Percentiles rank a stretch among this genome's conserved stretches.
phyloP scores from a whole-genome alignment of 1,139 yeast species.

The Suhomyces wounanorum region DNA sequence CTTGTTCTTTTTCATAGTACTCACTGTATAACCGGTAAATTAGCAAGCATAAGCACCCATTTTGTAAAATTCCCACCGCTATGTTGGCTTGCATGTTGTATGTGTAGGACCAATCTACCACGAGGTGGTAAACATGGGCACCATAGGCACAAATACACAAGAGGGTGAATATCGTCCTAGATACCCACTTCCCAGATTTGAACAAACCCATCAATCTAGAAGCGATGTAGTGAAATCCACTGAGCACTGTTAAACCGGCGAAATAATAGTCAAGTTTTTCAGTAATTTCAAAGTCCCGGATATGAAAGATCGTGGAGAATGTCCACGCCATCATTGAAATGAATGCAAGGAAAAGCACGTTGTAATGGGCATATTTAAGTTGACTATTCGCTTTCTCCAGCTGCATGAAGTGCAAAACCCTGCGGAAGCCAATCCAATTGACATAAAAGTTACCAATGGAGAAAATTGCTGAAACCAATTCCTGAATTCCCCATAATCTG shows the following conservation, averaged over 20 bases:
- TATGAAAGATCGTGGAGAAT: conserved; percentile 82
- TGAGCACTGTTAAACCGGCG: conserved; percentile 84
- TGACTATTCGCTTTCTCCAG: conserved; percentile 9
- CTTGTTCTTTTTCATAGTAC: conserved; percentile 31
- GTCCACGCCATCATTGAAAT: conserved; percentile 88
- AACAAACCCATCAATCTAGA: conserved; percentile 62
- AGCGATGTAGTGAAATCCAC: conserved; percentile 71
- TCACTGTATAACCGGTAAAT: conserved; percentile 38
- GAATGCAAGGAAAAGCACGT: conserved; percentile 47
- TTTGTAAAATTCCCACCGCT: conserved; percentile 72
- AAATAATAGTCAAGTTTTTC: conserved; percentile 89
- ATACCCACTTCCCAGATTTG: conserved; percentile 30
- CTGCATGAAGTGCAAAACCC: conserved; percentile 28
- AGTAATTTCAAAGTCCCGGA: conserved; percentile 76
- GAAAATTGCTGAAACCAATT: conserved; percentile 77
- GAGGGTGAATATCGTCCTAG: conserved; percentile 36
- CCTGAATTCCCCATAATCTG: conserved; percentile 77
- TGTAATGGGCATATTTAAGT: conserved; percentile 24
- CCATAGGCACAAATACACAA: conserved; percentile 53
- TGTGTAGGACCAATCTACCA: conserved; percentile 83
- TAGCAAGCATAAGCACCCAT: conserved; percentile 40
- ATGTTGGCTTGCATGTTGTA: conserved; percentile 94
- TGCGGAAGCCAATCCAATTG: conserved; percentile 60
- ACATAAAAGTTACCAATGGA: conserved; percentile 79
- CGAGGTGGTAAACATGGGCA: conserved; percentile 66